A percentile compares a stretch with the other conserved stretches of the same genome.
These are phyloP conservation scores for Sclerotiophoma versabilis DNA, from an alignment of 2,329 filamentous ascomycete genomes.

Conservation along the genomic window DNA sequence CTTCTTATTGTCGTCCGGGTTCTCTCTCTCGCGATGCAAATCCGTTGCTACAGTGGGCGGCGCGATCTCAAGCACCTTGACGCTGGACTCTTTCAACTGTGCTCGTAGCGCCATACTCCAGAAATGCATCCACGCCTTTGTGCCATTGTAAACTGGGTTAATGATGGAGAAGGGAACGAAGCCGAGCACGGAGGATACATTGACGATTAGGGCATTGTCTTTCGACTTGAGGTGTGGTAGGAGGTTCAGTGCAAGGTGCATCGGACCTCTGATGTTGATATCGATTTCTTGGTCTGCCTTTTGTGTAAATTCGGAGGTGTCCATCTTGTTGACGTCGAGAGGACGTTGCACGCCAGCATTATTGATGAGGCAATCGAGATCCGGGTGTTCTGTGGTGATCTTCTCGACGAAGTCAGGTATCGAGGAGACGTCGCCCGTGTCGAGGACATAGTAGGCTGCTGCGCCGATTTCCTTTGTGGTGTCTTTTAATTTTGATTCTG, in stretches of 20 bases:
- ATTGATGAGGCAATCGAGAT: constrained; percentile 66
- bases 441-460: constrained; percentile 60
- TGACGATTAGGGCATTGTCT: constrained; percentile 57
- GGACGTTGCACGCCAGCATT: constrained; percentile 67
- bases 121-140: constrained; percentile 66
- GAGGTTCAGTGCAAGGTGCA: constrained; percentile 61
- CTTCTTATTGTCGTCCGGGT: constrained; percentile 68
- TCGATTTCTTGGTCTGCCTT: constrained; percentile 64
- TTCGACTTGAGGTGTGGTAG: constrained; percentile 59
- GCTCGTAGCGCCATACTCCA: constrained; percentile 63
- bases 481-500: constrained; percentile 60
- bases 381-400: constrained; percentile 59
- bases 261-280: constrained; percentile 65
- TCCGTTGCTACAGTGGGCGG: constrained; percentile 64
- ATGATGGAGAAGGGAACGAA: constrained; percentile 61
- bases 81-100: constrained; percentile 55
- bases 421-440: constrained; percentile 56
- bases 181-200: constrained; percentile 62
- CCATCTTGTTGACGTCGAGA: constrained; percentile 54
- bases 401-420: constrained; percentile 57
- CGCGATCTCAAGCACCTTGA: constrained; percentile 63
- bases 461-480: constrained; percentile 56
- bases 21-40: constrained; percentile 62
- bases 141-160: constrained; percentile 67
- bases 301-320: constrained; percentile 53